Conservation (phyloP, 2,329 filamentous ascomycete species). For the Hymenoscyphus scutula region DNA sequence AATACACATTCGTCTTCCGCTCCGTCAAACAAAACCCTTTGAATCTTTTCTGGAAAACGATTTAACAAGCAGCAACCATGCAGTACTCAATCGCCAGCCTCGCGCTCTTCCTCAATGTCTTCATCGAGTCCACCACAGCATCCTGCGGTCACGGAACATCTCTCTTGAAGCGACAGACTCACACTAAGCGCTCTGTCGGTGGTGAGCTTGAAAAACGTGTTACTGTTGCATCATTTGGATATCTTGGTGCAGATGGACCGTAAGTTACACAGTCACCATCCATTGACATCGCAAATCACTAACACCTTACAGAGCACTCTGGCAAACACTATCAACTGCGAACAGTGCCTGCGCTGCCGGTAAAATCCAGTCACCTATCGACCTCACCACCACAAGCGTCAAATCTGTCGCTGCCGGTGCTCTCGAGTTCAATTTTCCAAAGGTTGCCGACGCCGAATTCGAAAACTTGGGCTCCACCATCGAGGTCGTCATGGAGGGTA, state of each 20-base stretch:
- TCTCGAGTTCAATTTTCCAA: not conserved
- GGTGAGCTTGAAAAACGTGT: conserved; percentile 14
- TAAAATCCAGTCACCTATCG: conserved; percentile 7
- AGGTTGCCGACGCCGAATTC: not conserved
- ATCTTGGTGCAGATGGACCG: conserved; percentile 22
- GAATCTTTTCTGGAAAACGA: conserved; percentile 1
- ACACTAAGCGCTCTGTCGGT: conserved; percentile 14
- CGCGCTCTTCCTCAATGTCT: conserved; percentile 13
- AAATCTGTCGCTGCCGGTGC: not conserved
- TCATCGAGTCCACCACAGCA: conserved; percentile 17
- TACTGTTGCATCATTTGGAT: conserved; percentile 21
- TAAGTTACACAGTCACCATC: conserved; percentile 12
- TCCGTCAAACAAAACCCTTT: not conserved
- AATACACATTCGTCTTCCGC: not conserved
- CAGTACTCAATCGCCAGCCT: conserved; percentile 5
- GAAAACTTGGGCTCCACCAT: not conserved
- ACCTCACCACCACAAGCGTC: not conserved
- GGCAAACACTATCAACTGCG: conserved; percentile 16
- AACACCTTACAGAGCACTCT: conserved; percentile 16
- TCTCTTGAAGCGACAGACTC: conserved; percentile 16
- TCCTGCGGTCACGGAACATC: conserved; percentile 26
- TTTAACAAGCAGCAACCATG: conserved; percentile 9
- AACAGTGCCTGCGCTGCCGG: conserved; percentile 19
- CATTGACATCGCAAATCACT: conserved; percentile 2
- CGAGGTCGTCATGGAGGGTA: conserved; percentile 7